Percentiles rank a stretch among this genome's conserved stretches.
Conservation (phyloP, 768 basidiomycete genomes). For the Nevesoporus exiguus region DNA sequence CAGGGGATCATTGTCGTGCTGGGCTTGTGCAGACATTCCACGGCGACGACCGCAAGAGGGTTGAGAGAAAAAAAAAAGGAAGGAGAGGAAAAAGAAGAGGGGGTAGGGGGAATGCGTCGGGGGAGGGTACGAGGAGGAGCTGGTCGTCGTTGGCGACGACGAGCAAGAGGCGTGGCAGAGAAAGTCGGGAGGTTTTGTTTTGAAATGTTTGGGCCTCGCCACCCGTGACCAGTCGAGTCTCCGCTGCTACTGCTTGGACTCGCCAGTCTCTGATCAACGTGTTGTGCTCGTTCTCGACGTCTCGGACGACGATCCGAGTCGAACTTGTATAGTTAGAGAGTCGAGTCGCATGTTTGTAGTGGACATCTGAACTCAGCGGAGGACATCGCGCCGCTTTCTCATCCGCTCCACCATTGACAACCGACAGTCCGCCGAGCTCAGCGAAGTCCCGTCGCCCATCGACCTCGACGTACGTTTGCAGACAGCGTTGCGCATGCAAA, state of each 20-base stretch:
- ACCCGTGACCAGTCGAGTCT: conserved; percentile 6
- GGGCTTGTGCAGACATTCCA: conserved; percentile 41
- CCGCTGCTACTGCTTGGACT: neutral
- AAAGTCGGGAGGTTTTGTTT: conserved; percentile 25
- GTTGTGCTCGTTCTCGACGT: conserved; percentile 1
- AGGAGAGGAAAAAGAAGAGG: conserved; percentile 18
- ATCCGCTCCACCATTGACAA: conserved; percentile 7
- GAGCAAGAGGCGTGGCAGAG: conserved; percentile 30
- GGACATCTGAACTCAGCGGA: conserved; percentile 31
- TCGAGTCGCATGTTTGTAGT: conserved; percentile 4
- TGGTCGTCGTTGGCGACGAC: conserved; percentile 33
- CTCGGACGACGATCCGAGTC: neutral
- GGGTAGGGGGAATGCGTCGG: conserved; percentile 8
- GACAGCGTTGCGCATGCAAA: conserved; percentile 15
- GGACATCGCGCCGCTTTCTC: conserved; percentile 1
- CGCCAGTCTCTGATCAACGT: neutral
- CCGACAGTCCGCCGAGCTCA: conserved; percentile 37
- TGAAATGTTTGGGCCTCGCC: conserved; percentile 21
- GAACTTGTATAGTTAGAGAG: neutral
- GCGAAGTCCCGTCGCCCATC: conserved; percentile 27
- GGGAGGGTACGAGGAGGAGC: conserved; percentile 10
- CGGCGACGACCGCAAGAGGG: neutral
- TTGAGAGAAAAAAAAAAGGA: conserved; percentile 13
- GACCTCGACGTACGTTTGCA: conserved; percentile 25
- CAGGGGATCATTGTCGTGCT: conserved; percentile 35